Conservation (phyloP, 768 basidiomycete genomes). For the Lactarius psammicola region DNA sequence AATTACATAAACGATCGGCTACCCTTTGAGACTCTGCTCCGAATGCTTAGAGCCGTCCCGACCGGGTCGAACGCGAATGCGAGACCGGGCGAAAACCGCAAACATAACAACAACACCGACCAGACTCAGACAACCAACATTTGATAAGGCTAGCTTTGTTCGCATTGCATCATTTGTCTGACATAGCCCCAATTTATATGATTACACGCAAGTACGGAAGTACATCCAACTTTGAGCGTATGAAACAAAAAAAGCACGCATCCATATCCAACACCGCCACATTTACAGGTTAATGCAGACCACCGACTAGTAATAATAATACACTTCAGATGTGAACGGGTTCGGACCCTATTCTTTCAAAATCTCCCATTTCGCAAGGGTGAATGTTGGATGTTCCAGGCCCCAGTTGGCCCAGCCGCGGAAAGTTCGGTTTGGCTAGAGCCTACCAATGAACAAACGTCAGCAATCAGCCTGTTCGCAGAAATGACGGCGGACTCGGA, state of each 20-base stretch:
- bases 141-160: background rate
- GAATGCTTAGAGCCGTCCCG: slow-evolving; percentile 14
- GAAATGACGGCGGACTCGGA: slow-evolving; percentile 14
- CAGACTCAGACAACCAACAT: slow-evolving; percentile 11
- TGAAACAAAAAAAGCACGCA: slow-evolving; percentile 5
- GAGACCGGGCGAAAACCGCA: background rate
- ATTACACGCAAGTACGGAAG: slow-evolving; percentile 9
- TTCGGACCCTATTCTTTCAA: slow-evolving; percentile 2
- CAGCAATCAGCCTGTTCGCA: background rate
- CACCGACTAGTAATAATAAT: slow-evolving; percentile 12
- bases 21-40: background rate
- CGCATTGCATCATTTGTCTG: background rate
- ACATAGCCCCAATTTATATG: background rate
- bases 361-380: background rate
- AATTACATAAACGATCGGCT: slow-evolving; percentile 25
- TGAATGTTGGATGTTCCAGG: background rate
- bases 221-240: background rate
- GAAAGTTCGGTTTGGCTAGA: background rate
- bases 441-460: slow-evolving; percentile 4
- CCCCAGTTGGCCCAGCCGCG: background rate
- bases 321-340: background rate
- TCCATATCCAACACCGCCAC: slow-evolving; percentile 7
- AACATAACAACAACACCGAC: background rate
- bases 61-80: slow-evolving; percentile 26
- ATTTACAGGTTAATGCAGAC: background rate